Percentiles rank a stretch among this genome's conserved stretches.
Conservation (phyloP, 306 rosid species). For the Glycine latifolia region DNA sequence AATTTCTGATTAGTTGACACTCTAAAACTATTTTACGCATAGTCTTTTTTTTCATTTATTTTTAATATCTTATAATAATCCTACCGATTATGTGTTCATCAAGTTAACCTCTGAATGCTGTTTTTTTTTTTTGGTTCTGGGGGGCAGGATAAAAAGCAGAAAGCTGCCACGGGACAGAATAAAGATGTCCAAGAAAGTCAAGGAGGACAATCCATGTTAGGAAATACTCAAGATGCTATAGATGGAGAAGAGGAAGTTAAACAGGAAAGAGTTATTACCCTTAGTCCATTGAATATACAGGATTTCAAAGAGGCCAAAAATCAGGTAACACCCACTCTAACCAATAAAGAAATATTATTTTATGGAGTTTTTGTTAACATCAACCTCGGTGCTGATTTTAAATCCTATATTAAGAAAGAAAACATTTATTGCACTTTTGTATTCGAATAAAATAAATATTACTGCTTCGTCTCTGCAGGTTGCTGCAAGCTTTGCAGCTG, state of each 20-base stretch:
- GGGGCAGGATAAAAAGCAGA: slow-evolving; percentile 71
- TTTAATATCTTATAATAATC: neutral
- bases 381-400: neutral
- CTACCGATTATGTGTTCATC: neutral
- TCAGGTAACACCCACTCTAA: slow-evolving; percentile 56
- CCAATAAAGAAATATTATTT: neutral
- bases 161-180: slow-evolving; percentile 47
- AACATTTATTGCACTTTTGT: too few relatives aligned
- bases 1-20: too few relatives aligned
- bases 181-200: slow-evolving; percentile 34
- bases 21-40: too few relatives aligned
- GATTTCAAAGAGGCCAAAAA: slow-evolving; percentile 84
- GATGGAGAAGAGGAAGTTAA: slow-evolving; percentile 34
- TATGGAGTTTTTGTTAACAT: too few relatives aligned
- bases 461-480: slow-evolving; percentile 55
- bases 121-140: neutral
- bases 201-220: neutral
- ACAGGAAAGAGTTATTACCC: slow-evolving; percentile 71
- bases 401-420: neutral
- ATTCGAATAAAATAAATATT: neutral
- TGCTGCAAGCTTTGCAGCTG: slow-evolving; percentile 88
- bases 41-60: too few relatives aligned
- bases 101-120: neutral
- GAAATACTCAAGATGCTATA: neutral
- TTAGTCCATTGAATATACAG: slow-evolving; percentile 83